phyloP scores from a whole-genome alignment of 495 filamentous ascomycete species.

The Penicillium pulvis region DNA sequence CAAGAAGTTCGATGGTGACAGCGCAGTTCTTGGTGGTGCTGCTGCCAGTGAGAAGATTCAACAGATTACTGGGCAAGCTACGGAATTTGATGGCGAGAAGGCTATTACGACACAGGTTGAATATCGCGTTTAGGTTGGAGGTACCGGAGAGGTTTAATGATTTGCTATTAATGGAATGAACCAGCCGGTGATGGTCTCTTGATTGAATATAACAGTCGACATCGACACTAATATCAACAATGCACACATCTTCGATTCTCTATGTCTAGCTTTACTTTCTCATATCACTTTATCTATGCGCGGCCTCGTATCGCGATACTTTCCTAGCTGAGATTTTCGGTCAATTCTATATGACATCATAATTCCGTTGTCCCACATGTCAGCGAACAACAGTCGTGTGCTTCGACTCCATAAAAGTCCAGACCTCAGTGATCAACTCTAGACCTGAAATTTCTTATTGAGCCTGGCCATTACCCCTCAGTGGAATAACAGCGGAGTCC shows the following conservation, averaged over 20 bases:
- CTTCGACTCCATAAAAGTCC: not conserved
- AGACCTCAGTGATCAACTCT: not conserved
- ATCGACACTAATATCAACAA: no score
- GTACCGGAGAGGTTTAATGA: not conserved
- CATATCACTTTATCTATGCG: no score
- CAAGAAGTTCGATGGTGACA: constrained; percentile 62
- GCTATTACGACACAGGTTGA: constrained; percentile 16
- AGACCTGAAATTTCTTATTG: not conserved
- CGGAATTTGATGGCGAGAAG: constrained; percentile 13
- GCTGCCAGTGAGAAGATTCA: constrained; percentile 20
- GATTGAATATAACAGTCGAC: no score
- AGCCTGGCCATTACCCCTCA: not conserved
- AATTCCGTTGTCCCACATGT: no score
- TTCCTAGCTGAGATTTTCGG: no score
- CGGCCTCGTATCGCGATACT: no score
- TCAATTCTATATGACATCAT: no score
- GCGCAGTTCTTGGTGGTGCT: constrained; percentile 39
- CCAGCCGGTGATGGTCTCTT: no score
- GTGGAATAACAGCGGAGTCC: not conserved
- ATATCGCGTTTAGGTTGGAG: not conserved
- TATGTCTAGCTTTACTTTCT: no score
- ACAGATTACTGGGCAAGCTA: constrained; percentile 3
- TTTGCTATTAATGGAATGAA: not conserved
- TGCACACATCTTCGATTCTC: no score
- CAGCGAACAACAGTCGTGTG: no score